Evolutionary conservation across 2,329 filamentous ascomycete species (phyloP).

Genomic region (Stachybotrys echinatus): DNA sequence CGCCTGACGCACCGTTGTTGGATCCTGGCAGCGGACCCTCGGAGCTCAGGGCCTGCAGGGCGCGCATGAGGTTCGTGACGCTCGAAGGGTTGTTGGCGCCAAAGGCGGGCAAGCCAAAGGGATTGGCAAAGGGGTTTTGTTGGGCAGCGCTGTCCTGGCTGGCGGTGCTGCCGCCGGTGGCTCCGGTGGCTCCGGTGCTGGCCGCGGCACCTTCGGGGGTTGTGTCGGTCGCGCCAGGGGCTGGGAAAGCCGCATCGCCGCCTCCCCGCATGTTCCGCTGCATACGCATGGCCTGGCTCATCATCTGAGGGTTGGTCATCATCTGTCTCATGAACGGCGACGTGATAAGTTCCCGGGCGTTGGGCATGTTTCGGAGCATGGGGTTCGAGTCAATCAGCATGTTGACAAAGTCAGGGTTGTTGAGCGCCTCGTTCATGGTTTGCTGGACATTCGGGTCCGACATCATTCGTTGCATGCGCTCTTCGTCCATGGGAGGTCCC

Average conservation of each 20-base stretch:
- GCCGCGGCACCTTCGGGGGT: slow-evolving; percentile 53
- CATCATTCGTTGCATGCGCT: slow-evolving; percentile 79
- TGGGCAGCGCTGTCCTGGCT: slow-evolving; percentile 9
- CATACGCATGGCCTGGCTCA: slow-evolving; percentile 79
- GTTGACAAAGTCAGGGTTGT: slow-evolving; percentile 90
- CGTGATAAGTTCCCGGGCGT: slow-evolving; percentile 78
- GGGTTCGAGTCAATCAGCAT: slow-evolving; percentile 93
- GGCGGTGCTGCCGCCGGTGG: slow-evolving; percentile 10
- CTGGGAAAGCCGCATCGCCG: slow-evolving; percentile 65
- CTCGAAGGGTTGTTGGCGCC: slow-evolving; percentile 11
- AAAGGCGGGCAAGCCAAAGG: slow-evolving; percentile 21
- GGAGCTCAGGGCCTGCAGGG: slow-evolving; percentile 19
- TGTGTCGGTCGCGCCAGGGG: slow-evolving; percentile 85
- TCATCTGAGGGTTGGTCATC: slow-evolving; percentile 84
- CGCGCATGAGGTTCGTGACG: slow-evolving; percentile 16
- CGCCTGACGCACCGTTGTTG: not conserved
- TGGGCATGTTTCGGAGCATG: slow-evolving; percentile 67
- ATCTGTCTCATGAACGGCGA: slow-evolving; percentile 86
- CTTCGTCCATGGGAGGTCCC: slow-evolving; percentile 78
- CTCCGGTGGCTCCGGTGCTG: slow-evolving; percentile 23
- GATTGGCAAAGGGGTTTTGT: slow-evolving; percentile 39
- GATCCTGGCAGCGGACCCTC: slow-evolving; percentile 19
- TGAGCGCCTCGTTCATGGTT: slow-evolving; percentile 88
- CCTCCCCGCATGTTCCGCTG: slow-evolving; percentile 63
- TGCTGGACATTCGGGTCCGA: slow-evolving; percentile 82